Conservation (phyloP, 2,329 filamentous ascomycete species). For the Hymenoscyphus repandus region DNA sequence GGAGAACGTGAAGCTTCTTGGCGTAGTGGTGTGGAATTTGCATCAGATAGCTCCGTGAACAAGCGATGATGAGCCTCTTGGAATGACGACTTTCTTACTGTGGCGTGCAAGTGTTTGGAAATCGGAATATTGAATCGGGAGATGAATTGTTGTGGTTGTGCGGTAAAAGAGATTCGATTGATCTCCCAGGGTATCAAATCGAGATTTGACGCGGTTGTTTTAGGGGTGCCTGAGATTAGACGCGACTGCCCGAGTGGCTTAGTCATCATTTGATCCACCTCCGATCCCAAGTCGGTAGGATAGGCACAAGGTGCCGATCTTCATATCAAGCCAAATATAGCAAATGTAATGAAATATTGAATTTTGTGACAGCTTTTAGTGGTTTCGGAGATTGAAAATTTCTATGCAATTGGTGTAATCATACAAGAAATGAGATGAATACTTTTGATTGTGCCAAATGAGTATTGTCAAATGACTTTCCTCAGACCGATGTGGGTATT, state of each 20-base stretch:
- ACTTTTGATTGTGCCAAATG: no score
- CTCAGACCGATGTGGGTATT: constrained; percentile 3
- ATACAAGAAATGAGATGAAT: background rate
- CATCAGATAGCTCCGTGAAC: no score
- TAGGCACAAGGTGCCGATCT: background rate
- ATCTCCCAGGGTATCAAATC: background rate
- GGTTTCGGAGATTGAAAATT: background rate
- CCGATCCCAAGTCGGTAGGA: no score
- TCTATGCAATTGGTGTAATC: background rate
- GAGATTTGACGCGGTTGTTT: constrained; percentile 19
- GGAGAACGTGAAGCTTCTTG: background rate
- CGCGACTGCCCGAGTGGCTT: background rate
- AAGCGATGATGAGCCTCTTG: no score
- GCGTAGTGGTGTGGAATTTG: background rate
- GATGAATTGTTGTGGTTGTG: background rate
- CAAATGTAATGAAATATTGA: background rate
- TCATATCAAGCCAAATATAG: background rate
- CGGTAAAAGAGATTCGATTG: background rate
- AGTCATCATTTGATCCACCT: background rate
- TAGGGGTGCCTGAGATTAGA: constrained; percentile 11
- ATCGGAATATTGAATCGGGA: background rate
- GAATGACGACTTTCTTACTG: no score
- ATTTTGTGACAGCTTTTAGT: background rate
- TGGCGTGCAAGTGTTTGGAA: no score
- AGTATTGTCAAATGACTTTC: background rate